Evolutionary conservation across 1,284 basidiomycete genomes (phyloP).

Genomic region (Bjerkandera adusta): DNA sequence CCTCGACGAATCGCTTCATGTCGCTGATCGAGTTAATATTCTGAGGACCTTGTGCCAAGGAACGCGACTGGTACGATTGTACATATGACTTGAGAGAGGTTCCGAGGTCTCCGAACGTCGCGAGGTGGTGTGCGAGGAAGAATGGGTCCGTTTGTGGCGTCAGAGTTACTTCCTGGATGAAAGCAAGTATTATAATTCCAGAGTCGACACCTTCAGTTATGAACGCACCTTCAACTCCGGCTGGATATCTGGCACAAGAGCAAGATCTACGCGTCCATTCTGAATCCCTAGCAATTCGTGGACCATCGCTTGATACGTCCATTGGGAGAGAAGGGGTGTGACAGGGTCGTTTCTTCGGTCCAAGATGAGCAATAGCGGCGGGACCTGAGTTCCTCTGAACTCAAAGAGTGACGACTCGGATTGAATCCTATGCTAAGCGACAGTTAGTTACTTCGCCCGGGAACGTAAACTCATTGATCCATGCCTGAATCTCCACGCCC

Average conservation of each 20-base stretch:
- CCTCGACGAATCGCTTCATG: constrained; percentile 98
- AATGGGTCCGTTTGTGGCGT: constrained; percentile 93
- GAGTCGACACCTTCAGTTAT: too few species aligned
- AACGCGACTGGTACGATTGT: constrained; percentile 88
- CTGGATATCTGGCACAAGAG: constrained; percentile 82
- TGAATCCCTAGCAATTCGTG: constrained; percentile 94
- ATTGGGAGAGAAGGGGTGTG: constrained; percentile 95
- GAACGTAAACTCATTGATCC: constrained; percentile 18
- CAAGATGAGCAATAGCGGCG: constrained; percentile 74
- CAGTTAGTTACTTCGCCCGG: not conserved
- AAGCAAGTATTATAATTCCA: constrained; percentile 3
- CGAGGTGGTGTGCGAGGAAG: constrained; percentile 88
- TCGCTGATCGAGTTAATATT: constrained; percentile 95
- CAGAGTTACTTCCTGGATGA: constrained; percentile 85
- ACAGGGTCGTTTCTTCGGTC: constrained; percentile 98
- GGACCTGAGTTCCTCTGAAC: constrained; percentile 73
- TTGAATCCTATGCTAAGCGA: constrained; percentile 64
- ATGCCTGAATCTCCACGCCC: constrained; percentile 81
- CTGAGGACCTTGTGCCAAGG: constrained; percentile 73
- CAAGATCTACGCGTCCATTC: constrained; percentile 89
- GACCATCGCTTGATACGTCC: constrained; percentile 99
- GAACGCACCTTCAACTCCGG: constrained; percentile 83
- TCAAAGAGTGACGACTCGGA: constrained; percentile 74
- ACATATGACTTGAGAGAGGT: constrained; percentile 93
- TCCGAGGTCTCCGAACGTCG: constrained; percentile 97